These are phyloP conservation scores for Helichrysum umbraculigerum DNA, from an alignment of 129 eudicot genomes.

Conservation along the genomic window DNA sequence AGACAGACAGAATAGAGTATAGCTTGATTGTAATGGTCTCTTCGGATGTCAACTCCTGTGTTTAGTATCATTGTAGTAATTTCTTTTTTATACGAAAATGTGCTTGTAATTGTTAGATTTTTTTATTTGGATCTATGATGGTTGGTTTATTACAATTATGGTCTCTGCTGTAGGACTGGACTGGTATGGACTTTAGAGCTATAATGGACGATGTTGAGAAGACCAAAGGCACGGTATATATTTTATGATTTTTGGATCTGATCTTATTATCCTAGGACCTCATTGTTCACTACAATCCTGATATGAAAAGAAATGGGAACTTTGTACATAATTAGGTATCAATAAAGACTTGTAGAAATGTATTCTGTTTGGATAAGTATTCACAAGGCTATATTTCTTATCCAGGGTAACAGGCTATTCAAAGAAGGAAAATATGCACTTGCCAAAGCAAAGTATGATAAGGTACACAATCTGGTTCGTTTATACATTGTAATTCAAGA, in stretches of 20 bases:
- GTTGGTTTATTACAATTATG: neutral
- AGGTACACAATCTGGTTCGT: constrained; percentile 42
- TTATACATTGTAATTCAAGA: neutral
- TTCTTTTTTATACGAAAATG: constrained; percentile 1
- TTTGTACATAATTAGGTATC: too few relatives aligned
- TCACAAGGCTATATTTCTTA: constrained; percentile 16
- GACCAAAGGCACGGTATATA: constrained; percentile 90
- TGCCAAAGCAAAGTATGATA: constrained; percentile 96
- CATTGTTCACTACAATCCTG: neutral
- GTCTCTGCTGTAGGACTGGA: constrained; percentile 80
- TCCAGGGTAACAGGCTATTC: constrained; percentile 98
- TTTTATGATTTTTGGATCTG: constrained; percentile 16
- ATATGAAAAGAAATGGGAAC: too few relatives aligned
- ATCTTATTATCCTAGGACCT: neutral
- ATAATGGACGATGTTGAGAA: constrained; percentile 95
- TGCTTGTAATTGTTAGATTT: neutral
- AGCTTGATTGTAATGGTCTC: neutral
- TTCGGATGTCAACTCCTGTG: neutral
- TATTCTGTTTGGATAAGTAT: constrained; percentile 10
- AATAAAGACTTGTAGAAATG: neutral
- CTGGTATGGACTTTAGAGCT: constrained; percentile 86
- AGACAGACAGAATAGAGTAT: neutral
- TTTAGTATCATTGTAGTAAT: constrained; percentile 4
- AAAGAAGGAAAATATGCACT: constrained; percentile 93
- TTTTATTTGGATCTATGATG: neutral